Conservation (phyloP, 257 asterid genomes). For the Ballota nigra region DNA sequence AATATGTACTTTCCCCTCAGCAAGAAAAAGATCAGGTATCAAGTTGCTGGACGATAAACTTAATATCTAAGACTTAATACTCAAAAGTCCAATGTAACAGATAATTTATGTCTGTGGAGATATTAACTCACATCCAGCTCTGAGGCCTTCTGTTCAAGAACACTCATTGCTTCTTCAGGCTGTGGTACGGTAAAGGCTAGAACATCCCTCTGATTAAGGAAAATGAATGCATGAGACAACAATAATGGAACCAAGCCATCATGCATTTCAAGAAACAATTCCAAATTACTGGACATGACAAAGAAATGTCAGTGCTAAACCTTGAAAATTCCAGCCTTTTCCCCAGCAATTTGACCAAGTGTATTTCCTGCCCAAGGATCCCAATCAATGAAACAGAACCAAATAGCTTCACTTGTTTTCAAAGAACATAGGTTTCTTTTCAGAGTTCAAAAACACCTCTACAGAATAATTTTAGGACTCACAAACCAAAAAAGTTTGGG, state of each 20-base stretch:
- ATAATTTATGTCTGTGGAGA: not conserved
- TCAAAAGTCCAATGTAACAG: conserved; percentile 12
- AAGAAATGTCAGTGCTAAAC: conserved; percentile 35
- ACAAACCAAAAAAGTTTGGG: not conserved
- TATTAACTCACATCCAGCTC: conserved; percentile 49
- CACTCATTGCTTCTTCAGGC: conserved; percentile 72
- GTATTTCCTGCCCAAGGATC: conserved; percentile 68
- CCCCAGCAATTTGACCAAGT: conserved; percentile 95
- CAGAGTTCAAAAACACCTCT: conserved; percentile 10
- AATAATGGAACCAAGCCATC: conserved; percentile 1
- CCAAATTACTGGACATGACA: conserved; percentile 13
- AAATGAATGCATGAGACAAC: not conserved
- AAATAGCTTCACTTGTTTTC: not conserved
- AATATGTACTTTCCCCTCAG: conserved; percentile 17
- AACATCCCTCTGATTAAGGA: conserved; percentile 43
- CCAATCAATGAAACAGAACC: conserved; percentile 17
- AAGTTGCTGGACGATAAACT: conserved; percentile 5
- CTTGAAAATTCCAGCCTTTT: conserved; percentile 98
- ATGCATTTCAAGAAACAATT: not conserved
- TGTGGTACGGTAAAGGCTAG: conserved; percentile 71
- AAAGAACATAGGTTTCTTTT: conserved; percentile 17
- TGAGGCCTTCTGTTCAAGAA: conserved; percentile 62
- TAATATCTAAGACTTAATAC: not conserved
- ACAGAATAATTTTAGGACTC: not conserved
- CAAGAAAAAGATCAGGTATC: conserved; percentile 2